Evolutionary conservation across 139 green algal species (phyloP).

Genomic region (Haematococcus sp.): DNA sequence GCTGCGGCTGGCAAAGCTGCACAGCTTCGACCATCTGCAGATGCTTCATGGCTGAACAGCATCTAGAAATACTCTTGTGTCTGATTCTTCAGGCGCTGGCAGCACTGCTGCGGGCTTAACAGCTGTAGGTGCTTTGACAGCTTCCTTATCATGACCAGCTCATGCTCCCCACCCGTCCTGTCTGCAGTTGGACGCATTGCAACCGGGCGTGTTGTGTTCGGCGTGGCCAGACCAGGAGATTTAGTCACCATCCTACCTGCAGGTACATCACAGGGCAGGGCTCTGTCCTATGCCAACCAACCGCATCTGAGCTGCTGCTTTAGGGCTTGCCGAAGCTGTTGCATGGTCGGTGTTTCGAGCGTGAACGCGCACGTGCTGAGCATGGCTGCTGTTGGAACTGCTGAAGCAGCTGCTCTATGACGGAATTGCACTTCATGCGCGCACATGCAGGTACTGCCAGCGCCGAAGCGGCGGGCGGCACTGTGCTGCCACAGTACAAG

Average conservation of each 20-base stretch:
- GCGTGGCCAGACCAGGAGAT: slow-evolving; percentile 63
- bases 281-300: background rate
- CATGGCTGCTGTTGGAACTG: too few relatives aligned
- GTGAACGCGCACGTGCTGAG: too few relatives aligned
- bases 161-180: too few relatives aligned
- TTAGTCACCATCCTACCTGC: slow-evolving; percentile 41
- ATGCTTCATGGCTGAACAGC: background rate
- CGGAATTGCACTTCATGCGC: background rate
- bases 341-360: too few relatives aligned
- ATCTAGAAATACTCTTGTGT: background rate
- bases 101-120: background rate
- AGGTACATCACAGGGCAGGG: background rate
- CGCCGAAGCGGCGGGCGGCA: background rate
- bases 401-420: too few relatives aligned
- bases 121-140: background rate
- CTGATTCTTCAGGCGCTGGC: background rate
- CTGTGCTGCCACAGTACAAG: background rate
- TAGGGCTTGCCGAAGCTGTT: too few relatives aligned
- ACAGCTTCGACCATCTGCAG: background rate
- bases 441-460: slow-evolving; percentile 24
- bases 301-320: too few relatives aligned
- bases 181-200: slow-evolving; percentile 65
- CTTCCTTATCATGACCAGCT: background rate
- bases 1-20: background rate
- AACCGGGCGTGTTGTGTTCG: slow-evolving; percentile 74